phyloP scores from a whole-genome alignment of 805 yeast species.

The Candida michaelii region DNA sequence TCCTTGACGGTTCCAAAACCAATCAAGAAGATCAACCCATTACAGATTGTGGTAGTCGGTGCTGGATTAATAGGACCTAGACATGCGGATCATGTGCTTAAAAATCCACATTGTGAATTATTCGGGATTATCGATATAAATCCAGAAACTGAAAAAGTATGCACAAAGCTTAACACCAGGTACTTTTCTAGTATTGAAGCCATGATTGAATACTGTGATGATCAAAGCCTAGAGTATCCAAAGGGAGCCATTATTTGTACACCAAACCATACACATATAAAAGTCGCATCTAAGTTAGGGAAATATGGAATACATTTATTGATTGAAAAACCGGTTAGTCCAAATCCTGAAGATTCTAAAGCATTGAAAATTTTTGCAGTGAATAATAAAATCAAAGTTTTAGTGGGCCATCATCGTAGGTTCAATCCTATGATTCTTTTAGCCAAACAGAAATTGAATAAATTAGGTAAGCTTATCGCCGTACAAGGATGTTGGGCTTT shows the following conservation, averaged over 20 bases:
- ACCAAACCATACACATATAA: constrained; percentile 40
- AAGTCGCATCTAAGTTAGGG: constrained; percentile 31
- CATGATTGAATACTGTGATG: constrained; percentile 23
- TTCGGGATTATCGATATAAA: constrained; percentile 33
- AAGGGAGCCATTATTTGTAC: constrained; percentile 42
- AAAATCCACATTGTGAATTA: constrained; percentile 22
- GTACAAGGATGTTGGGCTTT: constrained; percentile 42
- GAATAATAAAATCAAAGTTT: constrained; percentile 24
- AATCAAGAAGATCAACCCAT: neutral
- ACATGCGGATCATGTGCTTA: constrained; percentile 34
- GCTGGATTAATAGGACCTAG: constrained; percentile 44
- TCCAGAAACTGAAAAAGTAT: constrained; percentile 24
- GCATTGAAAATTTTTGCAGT: constrained; percentile 26
- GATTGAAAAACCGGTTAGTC: constrained; percentile 39
- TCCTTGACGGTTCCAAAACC: neutral
- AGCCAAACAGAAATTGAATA: constrained; percentile 27
- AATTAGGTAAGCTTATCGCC: constrained; percentile 33
- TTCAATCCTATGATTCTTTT: constrained; percentile 40
- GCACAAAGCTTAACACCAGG: constrained; percentile 21
- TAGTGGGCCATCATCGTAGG: constrained; percentile 42
- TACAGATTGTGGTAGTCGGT: constrained; percentile 21
- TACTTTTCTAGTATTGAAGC: constrained; percentile 24
- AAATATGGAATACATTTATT: constrained; percentile 32
- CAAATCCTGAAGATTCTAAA: constrained; percentile 30
- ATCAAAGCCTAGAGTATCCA: constrained; percentile 21